These are phyloP conservation scores for Chrysanthemum seticuspe DNA, from an alignment of 129 eudicot genomes.

Conservation along the genomic window DNA sequence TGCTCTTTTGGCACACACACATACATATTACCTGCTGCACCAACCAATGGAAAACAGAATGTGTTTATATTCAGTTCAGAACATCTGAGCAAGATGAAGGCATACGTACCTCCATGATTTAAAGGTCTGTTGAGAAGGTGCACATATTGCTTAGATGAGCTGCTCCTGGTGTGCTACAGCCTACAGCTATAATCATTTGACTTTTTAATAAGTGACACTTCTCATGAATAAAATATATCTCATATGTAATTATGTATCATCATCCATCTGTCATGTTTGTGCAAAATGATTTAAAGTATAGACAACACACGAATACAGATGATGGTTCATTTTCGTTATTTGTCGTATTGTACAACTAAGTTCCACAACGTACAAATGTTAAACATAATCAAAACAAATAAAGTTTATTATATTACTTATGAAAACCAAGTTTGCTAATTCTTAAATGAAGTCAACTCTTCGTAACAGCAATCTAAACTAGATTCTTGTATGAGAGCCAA, in stretches of 20 bases:
- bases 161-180: neutral
- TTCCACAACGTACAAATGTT: neutral
- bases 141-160: neutral
- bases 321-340: neutral
- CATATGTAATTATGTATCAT: neutral
- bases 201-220: neutral
- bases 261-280: slow-evolving; percentile 4
- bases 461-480: slow-evolving; percentile 3
- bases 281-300: neutral
- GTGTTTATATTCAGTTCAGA: neutral
- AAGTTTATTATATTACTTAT: neutral
- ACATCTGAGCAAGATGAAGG: neutral
- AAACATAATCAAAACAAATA: neutral
- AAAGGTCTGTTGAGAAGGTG: neutral
- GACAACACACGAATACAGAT: neutral
- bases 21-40: neutral
- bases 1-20: neutral
- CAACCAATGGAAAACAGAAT: neutral
- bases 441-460: slow-evolving; percentile 20
- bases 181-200: neutral
- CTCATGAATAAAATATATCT: neutral
- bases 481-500: slow-evolving; percentile 15
- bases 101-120: too few relatives aligned
- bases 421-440: neutral
- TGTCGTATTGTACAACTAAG: neutral